phyloP scores from a whole-genome alignment of 2,329 filamentous ascomycete species.

The Talaromyces sp. region DNA sequence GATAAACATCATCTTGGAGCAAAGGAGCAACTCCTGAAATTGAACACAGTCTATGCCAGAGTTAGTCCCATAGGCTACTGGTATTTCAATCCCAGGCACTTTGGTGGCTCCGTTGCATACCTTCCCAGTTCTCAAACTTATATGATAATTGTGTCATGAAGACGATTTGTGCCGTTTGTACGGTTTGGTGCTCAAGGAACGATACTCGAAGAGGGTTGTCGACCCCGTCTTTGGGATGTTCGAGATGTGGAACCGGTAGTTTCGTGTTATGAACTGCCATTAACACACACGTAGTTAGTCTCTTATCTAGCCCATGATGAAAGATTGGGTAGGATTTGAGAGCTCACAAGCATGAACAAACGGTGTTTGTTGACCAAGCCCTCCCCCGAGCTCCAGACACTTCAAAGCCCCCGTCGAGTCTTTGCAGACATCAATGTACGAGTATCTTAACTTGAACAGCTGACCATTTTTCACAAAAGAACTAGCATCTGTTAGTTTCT shows the following conservation, averaged over 20 bases:
- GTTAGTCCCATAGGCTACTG: background rate
- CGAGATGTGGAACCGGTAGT: constrained; percentile 46
- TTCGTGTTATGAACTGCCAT: constrained; percentile 38
- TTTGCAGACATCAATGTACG: constrained; percentile 44
- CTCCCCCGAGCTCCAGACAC: constrained; percentile 43
- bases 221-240: constrained; percentile 42
- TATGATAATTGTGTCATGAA: constrained; percentile 47
- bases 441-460: constrained; percentile 45
- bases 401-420: constrained; percentile 39
- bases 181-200: constrained; percentile 48
- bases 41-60: constrained; percentile 39
- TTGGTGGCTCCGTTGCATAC: constrained; percentile 30
- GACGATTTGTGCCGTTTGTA: constrained; percentile 40
- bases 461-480: constrained; percentile 43
- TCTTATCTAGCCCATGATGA: background rate
- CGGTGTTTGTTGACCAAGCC: constrained; percentile 37
- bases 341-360: constrained; percentile 45
- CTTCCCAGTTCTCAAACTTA: constrained; percentile 46
- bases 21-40: constrained; percentile 45
- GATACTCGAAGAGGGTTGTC: constrained; percentile 42
- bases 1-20: constrained; percentile 43
- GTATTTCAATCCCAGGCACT: background rate
- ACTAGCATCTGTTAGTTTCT: constrained; percentile 20
- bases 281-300: background rate
- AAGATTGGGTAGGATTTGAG: background rate